Base-by-base conservation (phyloP, 2,329 filamentous ascomycete species). In the Ophiostoma ips region DNA sequence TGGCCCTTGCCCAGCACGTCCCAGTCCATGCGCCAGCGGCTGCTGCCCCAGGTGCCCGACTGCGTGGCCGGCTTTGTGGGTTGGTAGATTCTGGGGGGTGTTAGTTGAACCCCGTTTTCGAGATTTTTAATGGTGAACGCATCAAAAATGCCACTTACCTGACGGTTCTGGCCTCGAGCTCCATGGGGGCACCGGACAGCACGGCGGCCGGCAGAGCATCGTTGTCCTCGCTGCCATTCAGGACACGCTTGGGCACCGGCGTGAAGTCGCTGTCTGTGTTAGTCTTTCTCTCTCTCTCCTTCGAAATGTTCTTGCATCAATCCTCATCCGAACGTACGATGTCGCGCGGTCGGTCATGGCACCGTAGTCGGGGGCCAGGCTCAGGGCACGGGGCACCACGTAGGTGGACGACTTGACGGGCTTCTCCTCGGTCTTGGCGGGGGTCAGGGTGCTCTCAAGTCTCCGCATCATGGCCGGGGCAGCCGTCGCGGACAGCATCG, bases 11-110 rank as follows among this genome's bases (percentile, higher is more conserved):
- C 69, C 31, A 96, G 75, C 46, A 94, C 80, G 65, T 98, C 92
- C 92, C 92, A 98, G 66, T 98, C 92, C 88, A 98, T 94, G 47
- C 89, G 83, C 92, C 92, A 98, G 62, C 84, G 78, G 63, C 85
- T 79, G 50, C 77, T 71, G 63, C 86, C 81, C 84, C 87, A 95
- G 60, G 80, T 77, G 56, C 92, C 90, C 33, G 90, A 96, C 69
- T 98, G 92, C 40, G 90, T 95, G 34, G 92, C 90, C n/a, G 92
- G 81, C 71, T 98, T 98, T 52, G 86, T 64, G 46, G 88, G 87
- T 61, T 84, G 81, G 73, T 85, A 96, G 68, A 98, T 98, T 62
- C 90, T 96, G 62, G 21, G 21, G 38, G 4, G 9, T 43, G 35
- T n/a, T 16, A n/a, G n/a, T n/a, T n/a, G n/a, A n/a, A n/a, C n/a